Conservation (phyloP, 176 grass and related monocot genomes). For the Triticum aestivum region DNA sequence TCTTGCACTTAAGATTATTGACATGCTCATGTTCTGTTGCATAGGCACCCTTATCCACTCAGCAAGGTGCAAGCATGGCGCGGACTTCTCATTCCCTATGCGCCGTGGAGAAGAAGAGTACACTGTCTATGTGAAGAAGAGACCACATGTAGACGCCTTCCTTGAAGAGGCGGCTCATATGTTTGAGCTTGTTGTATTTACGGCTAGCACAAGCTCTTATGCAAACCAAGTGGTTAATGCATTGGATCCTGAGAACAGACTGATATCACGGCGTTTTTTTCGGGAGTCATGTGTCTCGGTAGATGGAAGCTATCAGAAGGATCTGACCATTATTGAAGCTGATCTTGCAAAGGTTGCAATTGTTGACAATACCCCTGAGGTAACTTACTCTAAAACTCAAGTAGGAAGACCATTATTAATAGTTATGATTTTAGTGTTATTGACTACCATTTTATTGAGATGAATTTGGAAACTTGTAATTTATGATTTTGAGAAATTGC, state of each 20-base stretch:
- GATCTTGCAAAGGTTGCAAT: conserved; percentile 87
- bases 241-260: conserved; percentile 68
- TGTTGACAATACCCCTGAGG: conserved; percentile 96
- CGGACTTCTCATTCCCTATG: conserved; percentile 54
- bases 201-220: conserved; percentile 80
- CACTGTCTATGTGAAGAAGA: conserved; percentile 75
- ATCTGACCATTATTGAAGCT: conserved; percentile 69
- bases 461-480: background rate
- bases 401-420: background rate
- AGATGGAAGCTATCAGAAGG: conserved; percentile 72
- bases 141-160: conserved; percentile 77
- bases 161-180: conserved; percentile 72
- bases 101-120: conserved; percentile 41
- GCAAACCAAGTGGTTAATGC: conserved; percentile 77
- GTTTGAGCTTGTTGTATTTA: conserved; percentile 94
- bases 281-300: conserved; percentile 74
- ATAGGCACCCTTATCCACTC: conserved; percentile 65
- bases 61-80: conserved; percentile 12
- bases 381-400: conserved; percentile 1
- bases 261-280: conserved; percentile 79
- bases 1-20: background rate
- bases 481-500: too few relatives aligned
- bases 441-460: background rate
- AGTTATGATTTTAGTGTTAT: background rate
- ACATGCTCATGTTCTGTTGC: conserved; percentile 19